These are phyloP conservation scores for Xylaria curta DNA, from an alignment of 495 filamentous ascomycete species.

Conservation along the genomic window DNA sequence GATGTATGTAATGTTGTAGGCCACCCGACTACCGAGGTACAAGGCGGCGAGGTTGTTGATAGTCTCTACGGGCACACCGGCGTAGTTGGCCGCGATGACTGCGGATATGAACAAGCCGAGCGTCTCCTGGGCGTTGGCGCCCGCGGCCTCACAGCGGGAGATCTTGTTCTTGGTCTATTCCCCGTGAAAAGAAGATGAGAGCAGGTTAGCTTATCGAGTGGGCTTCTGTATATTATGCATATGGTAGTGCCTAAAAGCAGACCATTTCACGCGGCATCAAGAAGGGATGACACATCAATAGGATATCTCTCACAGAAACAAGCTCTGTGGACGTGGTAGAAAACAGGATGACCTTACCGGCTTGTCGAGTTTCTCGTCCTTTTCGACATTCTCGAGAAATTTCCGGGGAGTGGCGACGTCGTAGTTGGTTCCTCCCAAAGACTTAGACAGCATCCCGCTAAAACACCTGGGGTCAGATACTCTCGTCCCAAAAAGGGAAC, in stretches of 20 bases:
- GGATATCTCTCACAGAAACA: background rate
- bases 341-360: slow-evolving; percentile 29
- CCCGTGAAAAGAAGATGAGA: background rate
- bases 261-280: background rate
- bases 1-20: slow-evolving; percentile 52
- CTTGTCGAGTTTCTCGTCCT: slow-evolving; percentile 48
- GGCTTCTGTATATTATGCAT: background rate
- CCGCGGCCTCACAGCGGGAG: slow-evolving; percentile 49
- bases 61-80: slow-evolving; percentile 39
- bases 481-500: background rate
- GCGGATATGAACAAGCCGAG: slow-evolving; percentile 50
- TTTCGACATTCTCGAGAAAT: slow-evolving; percentile 34
- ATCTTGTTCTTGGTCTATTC: slow-evolving; percentile 40
- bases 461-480: no score
- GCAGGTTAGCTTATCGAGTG: slow-evolving; percentile 13
- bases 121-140: slow-evolving; percentile 54
- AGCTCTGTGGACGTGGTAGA: background rate
- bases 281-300: background rate
- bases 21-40: slow-evolving; percentile 47
- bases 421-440: slow-evolving; percentile 43
- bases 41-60: slow-evolving; percentile 47
- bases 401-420: slow-evolving; percentile 44
- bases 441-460: slow-evolving; percentile 34
- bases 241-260: background rate
- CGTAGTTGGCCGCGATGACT: slow-evolving; percentile 53